These are phyloP conservation scores for Mycena venus DNA, from an alignment of 768 basidiomycete species.

Conservation along the genomic window DNA sequence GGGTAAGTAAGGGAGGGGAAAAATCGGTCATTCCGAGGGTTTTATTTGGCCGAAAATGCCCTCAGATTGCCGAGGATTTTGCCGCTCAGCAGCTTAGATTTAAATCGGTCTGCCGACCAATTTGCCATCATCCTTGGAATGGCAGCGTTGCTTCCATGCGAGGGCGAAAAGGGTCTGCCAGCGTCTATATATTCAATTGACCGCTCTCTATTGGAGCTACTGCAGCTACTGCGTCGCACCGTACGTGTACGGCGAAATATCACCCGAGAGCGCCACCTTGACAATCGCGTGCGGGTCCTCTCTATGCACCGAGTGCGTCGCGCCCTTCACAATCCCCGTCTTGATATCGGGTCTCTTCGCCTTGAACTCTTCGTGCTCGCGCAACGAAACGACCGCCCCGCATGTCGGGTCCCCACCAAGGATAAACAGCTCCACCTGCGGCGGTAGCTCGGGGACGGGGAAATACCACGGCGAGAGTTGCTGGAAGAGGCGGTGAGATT, in stretches of 20 bases:
- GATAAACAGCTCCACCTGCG: not conserved
- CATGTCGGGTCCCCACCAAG: not conserved
- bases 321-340: not conserved
- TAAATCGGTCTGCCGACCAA: no score
- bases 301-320: not conserved
- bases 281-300: not conserved
- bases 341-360: not conserved
- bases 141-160: no score
- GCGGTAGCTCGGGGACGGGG: not conserved
- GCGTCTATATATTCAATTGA: no score
- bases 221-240: no score
- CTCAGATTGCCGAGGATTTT: no score
- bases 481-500: not conserved
- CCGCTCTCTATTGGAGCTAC: no score
- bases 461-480: not conserved
- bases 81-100: no score
- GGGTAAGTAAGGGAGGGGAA: no score
- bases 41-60: no score
- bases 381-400: not conserved
- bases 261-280: not conserved
- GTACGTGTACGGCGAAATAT: not conserved
- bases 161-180: no score
- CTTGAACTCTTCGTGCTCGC: not conserved
- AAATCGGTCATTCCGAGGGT: no score
- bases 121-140: no score